Conservation (phyloP, 2,329 filamentous ascomycete species). For the Trichoderma atrobrunneum region DNA sequence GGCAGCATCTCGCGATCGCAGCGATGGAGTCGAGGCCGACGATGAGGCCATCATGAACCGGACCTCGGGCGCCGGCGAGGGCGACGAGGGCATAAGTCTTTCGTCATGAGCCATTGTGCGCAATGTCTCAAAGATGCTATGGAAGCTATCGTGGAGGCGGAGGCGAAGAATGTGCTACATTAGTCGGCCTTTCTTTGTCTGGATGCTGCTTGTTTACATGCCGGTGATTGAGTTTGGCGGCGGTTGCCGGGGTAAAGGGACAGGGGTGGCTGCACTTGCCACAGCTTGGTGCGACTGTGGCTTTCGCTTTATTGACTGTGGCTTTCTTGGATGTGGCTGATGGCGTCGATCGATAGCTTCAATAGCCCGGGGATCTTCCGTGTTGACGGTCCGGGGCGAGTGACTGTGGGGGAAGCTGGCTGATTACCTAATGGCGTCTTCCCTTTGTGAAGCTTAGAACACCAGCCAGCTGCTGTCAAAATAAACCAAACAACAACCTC, state of each 20-base stretch:
- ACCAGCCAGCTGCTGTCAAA: neutral
- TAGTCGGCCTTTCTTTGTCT: conserved; percentile 16
- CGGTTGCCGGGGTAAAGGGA: conserved; percentile 16
- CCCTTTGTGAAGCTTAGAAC: neutral
- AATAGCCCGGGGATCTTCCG: neutral
- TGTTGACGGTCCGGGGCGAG: neutral
- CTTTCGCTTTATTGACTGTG: neutral
- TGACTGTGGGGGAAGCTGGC: neutral
- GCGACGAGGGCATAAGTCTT: conserved; percentile 46
- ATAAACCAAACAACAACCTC: neutral
- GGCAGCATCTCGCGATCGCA: conserved; percentile 68
- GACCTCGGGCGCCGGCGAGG: conserved; percentile 32
- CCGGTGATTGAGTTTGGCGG: neutral
- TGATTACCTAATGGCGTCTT: neutral
- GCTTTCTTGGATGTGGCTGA: too few species aligned
- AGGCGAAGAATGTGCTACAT: conserved; percentile 42
- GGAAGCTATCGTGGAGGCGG: conserved; percentile 40
- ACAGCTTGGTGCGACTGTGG: neutral
- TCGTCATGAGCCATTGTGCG: conserved; percentile 42
- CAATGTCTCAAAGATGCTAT: conserved; percentile 40
- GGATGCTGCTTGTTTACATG: conserved; percentile 9
- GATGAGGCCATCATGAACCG: conserved; percentile 56
- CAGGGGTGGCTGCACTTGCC: neutral
- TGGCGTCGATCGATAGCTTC: neutral
- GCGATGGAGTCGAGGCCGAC: conserved; percentile 73